Evolutionary conservation across 305 asterid genomes (phyloP), one percentile per base, ranked within the genome.

Genomic region (Fraxinus sp.): DNA sequence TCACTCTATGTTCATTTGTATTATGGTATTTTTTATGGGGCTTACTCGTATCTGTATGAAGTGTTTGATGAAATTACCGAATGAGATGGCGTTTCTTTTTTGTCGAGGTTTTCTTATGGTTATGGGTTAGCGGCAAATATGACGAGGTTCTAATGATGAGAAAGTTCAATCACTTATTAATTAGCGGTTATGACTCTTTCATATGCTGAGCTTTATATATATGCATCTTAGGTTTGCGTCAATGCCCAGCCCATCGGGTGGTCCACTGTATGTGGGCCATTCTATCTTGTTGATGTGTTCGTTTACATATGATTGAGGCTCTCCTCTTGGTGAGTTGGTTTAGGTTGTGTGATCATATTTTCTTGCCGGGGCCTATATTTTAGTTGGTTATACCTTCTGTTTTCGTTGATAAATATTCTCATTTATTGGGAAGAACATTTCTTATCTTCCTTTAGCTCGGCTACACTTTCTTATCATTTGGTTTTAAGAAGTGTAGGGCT

Each of bases 1-100:
- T 70, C 35, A 70, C 76, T 30, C 9, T 32, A 14, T 70, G 10
- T 26, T 33, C 41, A 16, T 81, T 70, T 80, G 39, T 14, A 16
- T 55, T 75, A 7, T 30, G 43, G 11, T 33, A 0, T 14, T 32
- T 7, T 32, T 33, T 71, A 2, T 16, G 43, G 76, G 35, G 39
- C 43, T 14, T 30, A 5, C 76, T 14, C 9, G 22, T 4, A 32
- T 32, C 41, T 30, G 76, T 43, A 52, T 28, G 41, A 81, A 9
- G 46, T 85, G 90, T 85, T 87, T 74, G 91, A 86, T 81, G 78
- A 46, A 80, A 82, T 75, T 70, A 33, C 85, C 57, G 33, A 57
- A 32, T 57, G 62, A 33, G 30, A 4, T 3, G 71, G 37, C 18
- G 28, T 46, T 32, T 74, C 75, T 18, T 16, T 66, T 1, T 52